Conservation (phyloP, 2,329 filamentous ascomycete genomes). For the Fusarium oligoseptatum region DNA sequence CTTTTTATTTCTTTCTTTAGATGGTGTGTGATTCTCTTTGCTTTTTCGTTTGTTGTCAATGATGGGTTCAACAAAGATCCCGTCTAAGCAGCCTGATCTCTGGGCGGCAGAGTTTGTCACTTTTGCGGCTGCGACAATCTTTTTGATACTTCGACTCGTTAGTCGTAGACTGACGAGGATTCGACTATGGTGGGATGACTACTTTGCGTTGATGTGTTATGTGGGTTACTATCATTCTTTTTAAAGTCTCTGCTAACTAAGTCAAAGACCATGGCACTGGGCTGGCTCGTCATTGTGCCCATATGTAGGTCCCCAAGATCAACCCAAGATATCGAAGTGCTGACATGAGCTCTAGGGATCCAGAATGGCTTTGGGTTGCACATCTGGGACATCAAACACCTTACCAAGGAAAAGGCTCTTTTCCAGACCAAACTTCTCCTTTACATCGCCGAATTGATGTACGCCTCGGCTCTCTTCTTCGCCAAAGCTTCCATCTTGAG, state of each 20-base stretch:
- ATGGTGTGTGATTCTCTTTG: neutral
- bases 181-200: constrained; percentile 38
- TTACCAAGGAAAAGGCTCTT: constrained; percentile 13
- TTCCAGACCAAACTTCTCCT: constrained; percentile 24
- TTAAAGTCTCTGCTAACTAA: neutral
- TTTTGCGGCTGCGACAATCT: constrained; percentile 27
- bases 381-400: constrained; percentile 23
- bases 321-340: neutral
- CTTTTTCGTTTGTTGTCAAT: neutral
- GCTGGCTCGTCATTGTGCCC: constrained; percentile 34
- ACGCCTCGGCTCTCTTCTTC: constrained; percentile 45
- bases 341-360: constrained; percentile 26
- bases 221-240: neutral
- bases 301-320: constrained; percentile 10
- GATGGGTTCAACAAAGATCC: constrained; percentile 18
- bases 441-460: constrained; percentile 44
- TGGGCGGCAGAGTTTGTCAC: constrained; percentile 34
- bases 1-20: neutral
- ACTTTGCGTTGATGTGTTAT: constrained; percentile 34
- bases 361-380: constrained; percentile 34
- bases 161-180: constrained; percentile 36
- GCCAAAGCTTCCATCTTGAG: constrained; percentile 47
- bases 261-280: constrained; percentile 24
- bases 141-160: constrained; percentile 22
- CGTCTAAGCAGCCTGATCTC: constrained; percentile 33